These are phyloP conservation scores for Baorangia bicolor DNA, from an alignment of 768 basidiomycete genomes.

Conservation along the genomic window DNA sequence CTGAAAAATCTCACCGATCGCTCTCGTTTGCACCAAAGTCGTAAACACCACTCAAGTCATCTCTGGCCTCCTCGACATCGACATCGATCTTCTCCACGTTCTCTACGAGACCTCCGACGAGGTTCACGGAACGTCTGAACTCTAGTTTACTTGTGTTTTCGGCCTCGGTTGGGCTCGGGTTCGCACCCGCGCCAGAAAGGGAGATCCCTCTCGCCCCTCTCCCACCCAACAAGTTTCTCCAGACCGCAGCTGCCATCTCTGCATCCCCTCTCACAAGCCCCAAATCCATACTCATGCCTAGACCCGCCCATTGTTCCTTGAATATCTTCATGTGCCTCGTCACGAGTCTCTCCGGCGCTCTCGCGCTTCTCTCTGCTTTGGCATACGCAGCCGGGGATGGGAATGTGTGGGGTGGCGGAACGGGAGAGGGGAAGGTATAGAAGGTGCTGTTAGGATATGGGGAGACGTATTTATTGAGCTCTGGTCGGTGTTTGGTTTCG, in stretches of 20 bases:
- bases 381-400: constrained; percentile 27
- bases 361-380: constrained; percentile 35
- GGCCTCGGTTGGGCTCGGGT: constrained; percentile 2
- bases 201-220: constrained; percentile 75
- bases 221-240: constrained; percentile 89
- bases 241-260: constrained; percentile 83
- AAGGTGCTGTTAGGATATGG: constrained; percentile 24
- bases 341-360: constrained; percentile 76
- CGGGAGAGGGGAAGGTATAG: constrained; percentile 28
- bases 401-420: constrained; percentile 26
- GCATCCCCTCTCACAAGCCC: constrained; percentile 73
- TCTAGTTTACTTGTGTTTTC: constrained; percentile 1
- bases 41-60: constrained; percentile 71
- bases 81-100: constrained; percentile 58
- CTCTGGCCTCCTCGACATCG: constrained; percentile 55
- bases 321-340: constrained; percentile 88
- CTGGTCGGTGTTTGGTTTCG: constrained; percentile 16
- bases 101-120: constrained; percentile 65
- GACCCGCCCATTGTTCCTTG: constrained; percentile 88
- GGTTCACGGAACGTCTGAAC: constrained; percentile 66
- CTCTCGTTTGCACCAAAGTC: constrained; percentile 60
- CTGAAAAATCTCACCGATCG: constrained; percentile 24
- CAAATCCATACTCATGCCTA: constrained; percentile 76
- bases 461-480: constrained; percentile 23
- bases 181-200: constrained; percentile 20